These are phyloP conservation scores for Tranzscheliella williamsii DNA, from an alignment of 1,284 basidiomycete species.

Conservation along the genomic window DNA sequence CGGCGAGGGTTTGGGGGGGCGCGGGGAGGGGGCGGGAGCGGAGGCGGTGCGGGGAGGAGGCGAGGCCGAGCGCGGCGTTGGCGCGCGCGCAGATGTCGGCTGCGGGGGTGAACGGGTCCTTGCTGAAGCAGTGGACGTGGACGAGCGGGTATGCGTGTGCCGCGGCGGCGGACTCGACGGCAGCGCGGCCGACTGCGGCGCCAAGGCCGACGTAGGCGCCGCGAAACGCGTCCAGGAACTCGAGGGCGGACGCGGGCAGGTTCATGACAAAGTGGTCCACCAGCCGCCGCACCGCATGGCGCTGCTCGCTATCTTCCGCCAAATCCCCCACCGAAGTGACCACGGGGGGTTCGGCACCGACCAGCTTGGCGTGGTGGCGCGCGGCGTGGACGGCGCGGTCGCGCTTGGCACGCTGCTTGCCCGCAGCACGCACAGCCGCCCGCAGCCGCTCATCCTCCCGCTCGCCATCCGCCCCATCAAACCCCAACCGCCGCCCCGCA, in stretches of 20 bases:
- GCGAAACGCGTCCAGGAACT: slow-evolving; percentile 84
- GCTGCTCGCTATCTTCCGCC: background rate
- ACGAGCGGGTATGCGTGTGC: slow-evolving; percentile 69
- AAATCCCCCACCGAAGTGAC: too few species aligned
- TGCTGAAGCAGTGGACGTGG: slow-evolving; percentile 95
- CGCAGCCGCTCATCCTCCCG: slow-evolving; percentile 11
- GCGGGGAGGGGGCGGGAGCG: slow-evolving; percentile 10
- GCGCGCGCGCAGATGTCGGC: slow-evolving; percentile 50
- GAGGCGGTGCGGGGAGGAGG: slow-evolving; percentile 1
- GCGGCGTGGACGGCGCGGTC: background rate
- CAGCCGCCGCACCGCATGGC: slow-evolving; percentile 13
- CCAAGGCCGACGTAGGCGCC: slow-evolving; percentile 68
- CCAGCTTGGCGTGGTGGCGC: background rate
- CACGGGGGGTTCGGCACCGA: background rate
- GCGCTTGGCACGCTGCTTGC: slow-evolving; percentile 4
- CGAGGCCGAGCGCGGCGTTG: slow-evolving; percentile 34
- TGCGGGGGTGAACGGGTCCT: slow-evolving; percentile 65
- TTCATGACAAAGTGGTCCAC: slow-evolving; percentile 92
- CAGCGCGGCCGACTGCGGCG: slow-evolving; percentile 42
- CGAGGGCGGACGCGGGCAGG: slow-evolving; percentile 85
- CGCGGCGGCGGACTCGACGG: background rate
- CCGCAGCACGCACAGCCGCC: slow-evolving; percentile 3
- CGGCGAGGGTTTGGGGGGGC: slow-evolving; percentile 14
- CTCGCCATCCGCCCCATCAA: slow-evolving; percentile 9
- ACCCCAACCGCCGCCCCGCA: slow-evolving; percentile 17